Conservation (phyloP, 768 basidiomycete genomes). For the Dendrothele bispora region DNA sequence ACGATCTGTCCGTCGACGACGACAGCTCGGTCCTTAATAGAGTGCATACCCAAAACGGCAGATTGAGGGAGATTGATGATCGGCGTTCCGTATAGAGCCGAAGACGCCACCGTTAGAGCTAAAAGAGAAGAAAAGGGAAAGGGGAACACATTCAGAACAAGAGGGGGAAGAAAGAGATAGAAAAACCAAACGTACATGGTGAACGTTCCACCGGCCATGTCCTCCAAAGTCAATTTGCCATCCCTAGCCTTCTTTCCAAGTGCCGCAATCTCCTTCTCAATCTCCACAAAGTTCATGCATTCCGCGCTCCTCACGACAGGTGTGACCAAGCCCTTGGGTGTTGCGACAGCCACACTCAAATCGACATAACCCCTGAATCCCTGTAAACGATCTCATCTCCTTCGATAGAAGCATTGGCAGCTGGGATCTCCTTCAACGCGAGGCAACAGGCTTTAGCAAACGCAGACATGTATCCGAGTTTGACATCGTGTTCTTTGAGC, state of each 20-base stretch:
- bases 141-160: conserved; percentile 8
- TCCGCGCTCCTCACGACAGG: conserved; percentile 94
- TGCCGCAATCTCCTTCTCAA: conserved; percentile 89
- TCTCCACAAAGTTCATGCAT: conserved; percentile 78
- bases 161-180: not conserved
- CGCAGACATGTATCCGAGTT: conserved; percentile 98
- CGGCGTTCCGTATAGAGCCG: conserved; percentile 96
- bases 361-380: conserved; percentile 93
- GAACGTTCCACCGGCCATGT: conserved; percentile 97
- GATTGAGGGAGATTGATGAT: conserved; percentile 97
- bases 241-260: conserved; percentile 95
- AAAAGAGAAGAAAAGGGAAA: conserved; percentile 3
- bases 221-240: conserved; percentile 89
- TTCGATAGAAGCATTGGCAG: conserved; percentile 92
- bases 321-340: conserved; percentile 95
- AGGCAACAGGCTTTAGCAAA: conserved; percentile 85
- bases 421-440: conserved; percentile 88
- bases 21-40: conserved; percentile 87
- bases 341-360: conserved; percentile 92
- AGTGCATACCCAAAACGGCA: conserved; percentile 94
- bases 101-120: conserved; percentile 99
- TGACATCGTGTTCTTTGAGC: conserved; percentile 89
- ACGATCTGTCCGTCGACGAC: conserved; percentile 95
- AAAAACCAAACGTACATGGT: conserved; percentile 69
- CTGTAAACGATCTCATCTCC: conserved; percentile 91